Evolutionary conservation across 345 rosid species (phyloP), one percentile per base, ranked within the genome.

Genomic region (Fremontodendron californicum): DNA sequence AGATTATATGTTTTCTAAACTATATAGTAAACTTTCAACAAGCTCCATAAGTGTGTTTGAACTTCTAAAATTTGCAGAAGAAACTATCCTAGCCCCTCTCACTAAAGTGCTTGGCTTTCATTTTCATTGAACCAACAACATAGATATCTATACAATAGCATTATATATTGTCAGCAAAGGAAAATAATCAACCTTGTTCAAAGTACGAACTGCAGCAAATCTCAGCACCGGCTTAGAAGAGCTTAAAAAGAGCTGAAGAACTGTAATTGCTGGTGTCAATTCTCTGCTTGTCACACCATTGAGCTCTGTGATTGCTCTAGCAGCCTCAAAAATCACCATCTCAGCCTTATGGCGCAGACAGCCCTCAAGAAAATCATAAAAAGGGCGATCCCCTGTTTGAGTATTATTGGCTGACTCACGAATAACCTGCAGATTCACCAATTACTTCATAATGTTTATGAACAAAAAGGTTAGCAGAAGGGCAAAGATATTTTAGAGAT

Each of bases 261-360:
- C 99, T 77, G 99, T 92, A 70, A 95, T 93, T 72, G 99, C 99
- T 72, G 99, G 98, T 74, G 98, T 93, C 87, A 95, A 72, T 87
- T 95, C 99, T 78, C 93, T 86, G 89, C 86, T 92, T 75, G 98
- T 89, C 76, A 93, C 98, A 49, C 94, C 97, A 87, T 84, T 89
- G 78, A 95, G 97, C 89, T 90, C 99, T 8, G 99, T 95, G 78
- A 95, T 95, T n/a, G 97, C 98, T 84, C 98, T 90, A 77, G 99
- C 99, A 80, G 98, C 97, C 89, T 93, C 99, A 84, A 95, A 91
- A 78, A 92, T 92, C 74, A 93, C 99, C 98, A 93, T 92, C 89
- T 95, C 99, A 57, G 98, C 93, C 85, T 93, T 95, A 69, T 95
- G 98, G 82, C 98, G 98, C 75, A 95, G 88, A 82, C 99, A 93